Conservation (phyloP, 768 basidiomycete genomes). For the Mycena polygramma region DNA sequence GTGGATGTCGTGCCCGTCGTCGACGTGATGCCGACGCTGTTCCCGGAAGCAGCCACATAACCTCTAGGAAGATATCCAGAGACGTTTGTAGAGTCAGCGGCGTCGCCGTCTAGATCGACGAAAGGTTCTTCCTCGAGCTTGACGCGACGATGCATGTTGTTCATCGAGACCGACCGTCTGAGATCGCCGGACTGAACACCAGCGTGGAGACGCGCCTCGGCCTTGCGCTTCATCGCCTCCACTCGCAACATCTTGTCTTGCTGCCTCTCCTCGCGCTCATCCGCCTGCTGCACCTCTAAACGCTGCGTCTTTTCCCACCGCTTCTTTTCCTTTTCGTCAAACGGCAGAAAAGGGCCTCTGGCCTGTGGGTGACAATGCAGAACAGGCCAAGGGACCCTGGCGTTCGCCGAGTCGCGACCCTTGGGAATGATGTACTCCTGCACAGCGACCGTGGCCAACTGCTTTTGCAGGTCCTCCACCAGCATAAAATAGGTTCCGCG, state of each 20-base stretch:
- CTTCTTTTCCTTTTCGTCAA: constrained; percentile 79
- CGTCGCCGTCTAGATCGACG: constrained; percentile 59
- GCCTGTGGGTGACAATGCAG: constrained; percentile 83
- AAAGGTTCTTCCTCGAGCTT: constrained; percentile 42
- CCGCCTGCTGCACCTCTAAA: constrained; percentile 59
- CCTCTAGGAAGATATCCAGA: constrained; percentile 75
- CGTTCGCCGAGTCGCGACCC: constrained; percentile 63
- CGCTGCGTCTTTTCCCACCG: constrained; percentile 74
- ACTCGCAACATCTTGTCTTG: constrained; percentile 46
- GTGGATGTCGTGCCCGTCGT: constrained; percentile 89
- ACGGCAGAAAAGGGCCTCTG: constrained; percentile 80
- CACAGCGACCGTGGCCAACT: constrained; percentile 86
- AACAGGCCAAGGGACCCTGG: constrained; percentile 82
- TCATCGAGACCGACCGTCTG: constrained; percentile 82
- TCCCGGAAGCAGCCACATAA: constrained; percentile 94
- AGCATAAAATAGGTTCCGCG: constrained; percentile 84
- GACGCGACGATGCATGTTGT: constrained; percentile 74
- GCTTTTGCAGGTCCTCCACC: constrained; percentile 90
- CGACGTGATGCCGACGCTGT: constrained; percentile 93
- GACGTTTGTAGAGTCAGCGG: constrained; percentile 70
- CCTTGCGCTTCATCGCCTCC: constrained; percentile 54
- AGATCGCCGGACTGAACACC: constrained; percentile 63
- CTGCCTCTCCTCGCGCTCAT: constrained; percentile 51
- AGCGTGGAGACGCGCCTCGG: constrained; percentile 49
- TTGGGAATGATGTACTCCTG: constrained; percentile 81